Base-by-base conservation (phyloP, 495 filamentous ascomycete genomes). In the Podospora pseudocomata region DNA sequence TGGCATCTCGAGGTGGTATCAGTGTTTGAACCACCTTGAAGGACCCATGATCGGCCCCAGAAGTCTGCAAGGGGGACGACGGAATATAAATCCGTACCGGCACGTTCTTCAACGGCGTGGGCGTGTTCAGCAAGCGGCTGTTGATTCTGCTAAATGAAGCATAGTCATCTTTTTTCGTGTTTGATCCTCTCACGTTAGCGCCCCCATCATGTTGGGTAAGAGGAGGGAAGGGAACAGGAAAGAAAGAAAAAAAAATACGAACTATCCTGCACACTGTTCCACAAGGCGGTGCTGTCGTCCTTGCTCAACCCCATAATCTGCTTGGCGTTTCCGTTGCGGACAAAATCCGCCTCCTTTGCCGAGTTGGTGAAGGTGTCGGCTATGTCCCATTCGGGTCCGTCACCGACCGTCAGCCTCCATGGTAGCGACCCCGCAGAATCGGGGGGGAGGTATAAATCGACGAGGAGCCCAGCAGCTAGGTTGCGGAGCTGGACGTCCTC, bases 321-420 rank as follows among this genome's bases (percentile, higher is more conserved):
- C 75, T 94, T 93, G 2, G 93, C 94, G 15, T 89, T 96, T 20
- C 95, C 93, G 68, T 96, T 93, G 44, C 95, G 87, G 39, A 97
- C 81, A 72, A 93, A 97, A 75, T 97, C 94, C 20, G 95, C 96
- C 84, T 90, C 65, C 65, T 98, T 99, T 68, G 96, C 92, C 69
- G 88, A 90, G 72, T 99, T 97, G 70, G 96, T 92, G 76, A 93
- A 98, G 0, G 93, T 90, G 76, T 98, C 95, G 66, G 90, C 88
- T 19, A 86, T 96, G 68, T 96, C 89, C 69, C 88, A 91, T 71
- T 93, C 85, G 61, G 73, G 72, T 60, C 82, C 85, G 65, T 83
- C 83, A 18, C 76, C 71, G 6, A 94, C 85, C 2, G 81, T 83
- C 62, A 99, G 77, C 19, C 82, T 83, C 95, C 95, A 99, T 2